Base-by-base conservation (phyloP, 495 filamentous ascomycete species). In the Jackrogersella multiformis region DNA sequence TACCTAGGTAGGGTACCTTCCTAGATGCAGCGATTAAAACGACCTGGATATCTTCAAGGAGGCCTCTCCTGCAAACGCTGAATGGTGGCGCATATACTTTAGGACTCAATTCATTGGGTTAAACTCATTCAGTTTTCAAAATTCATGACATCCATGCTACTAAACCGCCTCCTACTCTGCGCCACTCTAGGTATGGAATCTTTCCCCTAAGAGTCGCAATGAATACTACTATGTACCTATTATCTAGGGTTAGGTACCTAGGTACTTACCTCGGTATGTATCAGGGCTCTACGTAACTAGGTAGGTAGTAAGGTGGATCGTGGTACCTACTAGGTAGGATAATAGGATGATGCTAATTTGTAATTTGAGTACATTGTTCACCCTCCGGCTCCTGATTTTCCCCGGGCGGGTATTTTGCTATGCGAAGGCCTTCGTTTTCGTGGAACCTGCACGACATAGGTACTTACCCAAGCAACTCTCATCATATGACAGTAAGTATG, bases 321-420 rank as follows among this genome's bases (percentile, higher is more conserved):
- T 49, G 45, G 45, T 24, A 24, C 45, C 9, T 49, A n/a, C n/a
- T 5, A 36, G 4, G 34, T 3, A 12, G 12, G 4, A 36, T 36
- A 36, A 12, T n/a, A 36, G 34, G 34, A 36, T 36, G 34, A 36
- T 36, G 45, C 26, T 10, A 49, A 49, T 49, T 49, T 49, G 13
- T 16, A 6, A 49, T 49, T 23, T 13, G 4, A 4, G 24, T 28
- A 16, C 32, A n/a, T 18, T 49, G 15, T 49, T 49, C 26, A 28
- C 45, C 18, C 32, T 15, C 45, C 45, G 45, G 45, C 24, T 49
- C 26, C 18, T 30, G 45, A 9, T 18, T 26, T n/a, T 49, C 26
- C 7, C 45, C 24, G 45, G 26, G 45, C 45, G 45, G 45, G 45
- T 49, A 49, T 49, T 36, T 36, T 30, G 5, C 10, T 49, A 49